phyloP scores from a whole-genome alignment of 2,329 filamentous ascomycete species.

The Blastomyces percursus region DNA sequence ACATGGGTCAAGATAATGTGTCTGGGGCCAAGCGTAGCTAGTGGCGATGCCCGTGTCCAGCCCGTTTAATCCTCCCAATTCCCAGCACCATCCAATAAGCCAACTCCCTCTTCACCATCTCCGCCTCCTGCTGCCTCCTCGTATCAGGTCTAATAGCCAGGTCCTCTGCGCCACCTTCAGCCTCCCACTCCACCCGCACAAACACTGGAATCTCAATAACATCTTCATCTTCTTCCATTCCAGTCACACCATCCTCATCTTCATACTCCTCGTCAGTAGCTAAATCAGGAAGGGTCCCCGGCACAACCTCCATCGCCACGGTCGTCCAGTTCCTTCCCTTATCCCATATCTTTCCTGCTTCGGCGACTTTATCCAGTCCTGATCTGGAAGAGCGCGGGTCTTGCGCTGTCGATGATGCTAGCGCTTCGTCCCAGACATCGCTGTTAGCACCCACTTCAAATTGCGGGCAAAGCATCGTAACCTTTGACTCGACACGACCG shows the following conservation, averaged over 20 bases:
- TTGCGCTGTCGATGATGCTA: slow-evolving; percentile 45
- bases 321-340: slow-evolving; percentile 88
- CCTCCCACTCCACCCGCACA: slow-evolving; percentile 83
- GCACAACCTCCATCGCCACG: slow-evolving; percentile 86
- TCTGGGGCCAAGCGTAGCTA: slow-evolving; percentile 2
- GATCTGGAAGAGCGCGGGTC: slow-evolving; percentile 34
- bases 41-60: slow-evolving; percentile 9
- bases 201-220: slow-evolving; percentile 86
- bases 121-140: slow-evolving; percentile 43
- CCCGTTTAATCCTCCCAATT: slow-evolving; percentile 59
- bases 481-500: slow-evolving; percentile 62
- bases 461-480: slow-evolving; percentile 87
- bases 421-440: slow-evolving; percentile 85
- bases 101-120: slow-evolving; percentile 70
- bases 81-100: slow-evolving; percentile 95
- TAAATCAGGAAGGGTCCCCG: slow-evolving; percentile 28
- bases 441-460: slow-evolving; percentile 93
- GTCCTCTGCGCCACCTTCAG: slow-evolving; percentile 41
- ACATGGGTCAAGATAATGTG: background rate
- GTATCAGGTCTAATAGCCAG: slow-evolving; percentile 20
- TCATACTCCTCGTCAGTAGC: slow-evolving; percentile 15
- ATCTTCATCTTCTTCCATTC: slow-evolving; percentile 45
- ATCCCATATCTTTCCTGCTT: slow-evolving; percentile 95
- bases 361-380: slow-evolving; percentile 46
- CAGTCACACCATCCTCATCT: slow-evolving; percentile 15